Base-by-base conservation (phyloP, 805 yeast species). In the Kodamaea leandrae region DNA sequence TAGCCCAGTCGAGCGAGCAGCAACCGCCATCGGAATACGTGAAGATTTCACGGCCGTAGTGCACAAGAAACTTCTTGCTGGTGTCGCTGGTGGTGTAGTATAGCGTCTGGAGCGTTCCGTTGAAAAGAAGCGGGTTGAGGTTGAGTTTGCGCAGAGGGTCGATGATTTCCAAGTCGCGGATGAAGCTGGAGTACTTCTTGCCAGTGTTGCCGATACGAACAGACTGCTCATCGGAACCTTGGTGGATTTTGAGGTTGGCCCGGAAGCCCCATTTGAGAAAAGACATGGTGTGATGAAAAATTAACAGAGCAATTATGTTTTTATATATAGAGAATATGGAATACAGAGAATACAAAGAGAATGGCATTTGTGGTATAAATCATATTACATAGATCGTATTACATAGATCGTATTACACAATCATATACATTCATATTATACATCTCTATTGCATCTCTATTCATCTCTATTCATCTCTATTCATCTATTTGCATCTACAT, bases 31-130 rank as follows among this genome's bases (percentile, higher is more conserved):
- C 96, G 3, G 68, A 55, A 42, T 76, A 76, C 25, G 59, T 60
- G 33, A 79, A 65, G 7, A 83, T 54, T 51, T 84, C 78, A 52
- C 96, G 73, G 2, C 95, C 95, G 49, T 88, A 90, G 58, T 78
- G 78, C 2, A 86, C 76, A 32, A 64, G 52, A 51, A 82, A 83
- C 20, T 61, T 60, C 30, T 66, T 64, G n/a, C 77, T 66, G 43
- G 74, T 74, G 42, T 72, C 72, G 27, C 78, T 76, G 16, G 71
- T 61, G 2, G 82, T 76, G 34, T 90, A 78, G 54, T 78, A 81
- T 57, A 83, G 55, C 2, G 96, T 88, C 61, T 90, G 96, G 19
- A 86, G 61, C 42, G 83, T 74, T 17, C 96, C 96, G 45, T 80
- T 80, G 58, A 78, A 78, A 20, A 83, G 58, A 3, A 75, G 61